phyloP scores from a whole-genome alignment of 768 basidiomycete species.

The Psilocybe azurescens region DNA sequence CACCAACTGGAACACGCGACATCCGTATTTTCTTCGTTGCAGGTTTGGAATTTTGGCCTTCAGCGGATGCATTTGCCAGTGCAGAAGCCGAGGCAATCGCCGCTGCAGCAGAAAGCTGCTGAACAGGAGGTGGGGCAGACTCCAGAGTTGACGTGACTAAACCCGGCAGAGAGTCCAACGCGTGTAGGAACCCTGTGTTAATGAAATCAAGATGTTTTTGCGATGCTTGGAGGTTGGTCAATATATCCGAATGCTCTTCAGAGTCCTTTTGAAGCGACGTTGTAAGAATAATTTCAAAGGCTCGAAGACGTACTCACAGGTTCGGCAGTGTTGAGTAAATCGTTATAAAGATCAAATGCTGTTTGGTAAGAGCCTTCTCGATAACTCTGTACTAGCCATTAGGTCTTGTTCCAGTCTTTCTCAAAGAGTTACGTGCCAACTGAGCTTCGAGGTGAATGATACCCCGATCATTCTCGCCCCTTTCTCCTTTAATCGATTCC shows the following conservation, averaged over 20 bases:
- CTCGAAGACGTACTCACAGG: slow-evolving; percentile 54
- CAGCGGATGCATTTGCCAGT: slow-evolving; percentile 26
- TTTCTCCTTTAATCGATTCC: slow-evolving; percentile 47
- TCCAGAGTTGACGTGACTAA: slow-evolving; percentile 60
- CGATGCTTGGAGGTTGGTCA: slow-evolving; percentile 84
- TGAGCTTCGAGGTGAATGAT: slow-evolving; percentile 86
- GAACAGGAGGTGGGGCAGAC: slow-evolving; percentile 60
- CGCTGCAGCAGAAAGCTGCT: slow-evolving; percentile 32
- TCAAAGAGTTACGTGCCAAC: slow-evolving; percentile 56
- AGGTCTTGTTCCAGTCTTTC: slow-evolving; percentile 1
- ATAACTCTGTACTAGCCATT: slow-evolving; percentile 59
- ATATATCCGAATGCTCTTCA: slow-evolving; percentile 87
- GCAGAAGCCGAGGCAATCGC: slow-evolving; percentile 36
- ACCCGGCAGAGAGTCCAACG: slow-evolving; percentile 64
- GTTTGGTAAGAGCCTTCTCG: slow-evolving; percentile 76
- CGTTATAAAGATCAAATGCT: slow-evolving; percentile 80
- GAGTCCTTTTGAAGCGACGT: slow-evolving; percentile 56
- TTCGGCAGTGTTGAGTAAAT: slow-evolving; percentile 79
- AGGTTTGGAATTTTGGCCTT: slow-evolving; percentile 38
- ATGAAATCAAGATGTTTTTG: slow-evolving; percentile 87
- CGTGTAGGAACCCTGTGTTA: slow-evolving; percentile 66
- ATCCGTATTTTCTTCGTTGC: slow-evolving; percentile 56
- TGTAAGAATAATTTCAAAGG: neutral
- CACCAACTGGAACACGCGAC: slow-evolving; percentile 76
- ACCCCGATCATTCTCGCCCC: slow-evolving; percentile 61